Percentiles rank a stretch among this genome's conserved stretches.
Conservation (phyloP, 768 basidiomycete genomes). For the Tricholoma saponaceum region DNA sequence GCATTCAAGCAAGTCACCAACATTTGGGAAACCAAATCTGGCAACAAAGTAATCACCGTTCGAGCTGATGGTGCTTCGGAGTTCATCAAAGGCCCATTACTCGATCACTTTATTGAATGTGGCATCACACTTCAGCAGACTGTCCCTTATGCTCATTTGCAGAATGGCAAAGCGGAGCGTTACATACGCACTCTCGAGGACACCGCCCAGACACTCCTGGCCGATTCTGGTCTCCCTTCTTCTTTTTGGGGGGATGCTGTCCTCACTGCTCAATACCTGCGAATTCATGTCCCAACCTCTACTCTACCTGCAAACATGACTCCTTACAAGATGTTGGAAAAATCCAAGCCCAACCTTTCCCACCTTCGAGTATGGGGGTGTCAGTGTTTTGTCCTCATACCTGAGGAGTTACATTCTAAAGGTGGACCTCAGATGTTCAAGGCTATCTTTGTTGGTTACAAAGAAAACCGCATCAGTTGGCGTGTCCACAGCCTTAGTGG, state of each 20-base stretch:
- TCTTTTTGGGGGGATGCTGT: constrained; percentile 21
- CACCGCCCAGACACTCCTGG: not conserved
- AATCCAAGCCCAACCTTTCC: constrained; percentile 19
- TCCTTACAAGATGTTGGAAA: constrained; percentile 15
- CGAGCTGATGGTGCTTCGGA: constrained; percentile 17
- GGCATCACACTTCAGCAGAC: not conserved
- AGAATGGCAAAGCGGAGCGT: constrained; percentile 6
- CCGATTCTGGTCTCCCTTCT: constrained; percentile 12
- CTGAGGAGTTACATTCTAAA: constrained; percentile 15
- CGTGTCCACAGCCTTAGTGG: too few species aligned
- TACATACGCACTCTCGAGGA: constrained; percentile 2
- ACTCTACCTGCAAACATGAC: constrained; percentile 14
- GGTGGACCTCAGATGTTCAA: constrained; percentile 1
- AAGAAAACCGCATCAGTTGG: too few species aligned
- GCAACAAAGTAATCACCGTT: constrained; percentile 6
- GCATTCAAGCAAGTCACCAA: not conserved
- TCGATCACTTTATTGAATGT: not conserved
- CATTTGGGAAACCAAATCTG: constrained; percentile 4
- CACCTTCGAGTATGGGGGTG: constrained; percentile 18
- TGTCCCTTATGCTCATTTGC: constrained; percentile 1
- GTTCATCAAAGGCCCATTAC: constrained; percentile 5
- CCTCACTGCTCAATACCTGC: constrained; percentile 14
- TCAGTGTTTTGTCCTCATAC: constrained; percentile 16
- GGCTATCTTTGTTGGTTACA: too few species aligned
- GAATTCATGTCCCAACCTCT: constrained; percentile 17